A percentile compares a stretch with the other conserved stretches of the same genome.
Evolutionary conservation across 1,139 yeast genomes (phyloP).

Genomic region (Ogataea hybrid): DNA sequence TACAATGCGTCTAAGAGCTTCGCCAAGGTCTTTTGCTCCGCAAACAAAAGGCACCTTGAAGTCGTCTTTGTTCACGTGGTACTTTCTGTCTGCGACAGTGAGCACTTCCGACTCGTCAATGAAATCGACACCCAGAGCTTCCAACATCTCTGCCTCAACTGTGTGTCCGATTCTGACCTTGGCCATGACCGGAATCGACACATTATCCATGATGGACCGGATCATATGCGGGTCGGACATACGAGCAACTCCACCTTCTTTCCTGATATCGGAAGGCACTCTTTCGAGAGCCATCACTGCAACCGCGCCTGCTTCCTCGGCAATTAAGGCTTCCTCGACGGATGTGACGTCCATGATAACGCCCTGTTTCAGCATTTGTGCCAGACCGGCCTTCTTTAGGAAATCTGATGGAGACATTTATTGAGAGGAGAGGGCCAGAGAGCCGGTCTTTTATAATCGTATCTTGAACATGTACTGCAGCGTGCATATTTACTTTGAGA

Average conservation of each 20-base stretch:
- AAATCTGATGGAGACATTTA: constrained; percentile 31
- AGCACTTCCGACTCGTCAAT: constrained; percentile 84
- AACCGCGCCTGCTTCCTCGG: constrained; percentile 85
- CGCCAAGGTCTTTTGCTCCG: constrained; percentile 83
- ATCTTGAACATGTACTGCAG: neutral
- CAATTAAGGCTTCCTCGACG: constrained; percentile 62
- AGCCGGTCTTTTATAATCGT: constrained; percentile 1
- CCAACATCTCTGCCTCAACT: constrained; percentile 80
- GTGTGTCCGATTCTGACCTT: constrained; percentile 83
- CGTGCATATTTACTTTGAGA: neutral
- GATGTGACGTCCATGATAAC: constrained; percentile 63
- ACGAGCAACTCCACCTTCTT: constrained; percentile 80
- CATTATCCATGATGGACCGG: constrained; percentile 69
- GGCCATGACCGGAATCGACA: constrained; percentile 82
- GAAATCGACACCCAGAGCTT: constrained; percentile 73
- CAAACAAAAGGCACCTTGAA: constrained; percentile 82
- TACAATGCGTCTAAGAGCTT: constrained; percentile 74
- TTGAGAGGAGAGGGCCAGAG: neutral
- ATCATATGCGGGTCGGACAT: constrained; percentile 89
- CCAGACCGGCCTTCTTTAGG: constrained; percentile 75
- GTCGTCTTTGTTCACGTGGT: constrained; percentile 62
- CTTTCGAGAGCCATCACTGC: constrained; percentile 90
- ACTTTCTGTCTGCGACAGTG: constrained; percentile 73
- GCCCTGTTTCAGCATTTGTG: constrained; percentile 86
- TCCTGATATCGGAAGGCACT: constrained; percentile 86